Evolutionary conservation across 2,329 filamentous ascomycete species (phyloP), one percentile per base, ranked within the genome.

Genomic region (Monosporascus ibericus): DNA sequence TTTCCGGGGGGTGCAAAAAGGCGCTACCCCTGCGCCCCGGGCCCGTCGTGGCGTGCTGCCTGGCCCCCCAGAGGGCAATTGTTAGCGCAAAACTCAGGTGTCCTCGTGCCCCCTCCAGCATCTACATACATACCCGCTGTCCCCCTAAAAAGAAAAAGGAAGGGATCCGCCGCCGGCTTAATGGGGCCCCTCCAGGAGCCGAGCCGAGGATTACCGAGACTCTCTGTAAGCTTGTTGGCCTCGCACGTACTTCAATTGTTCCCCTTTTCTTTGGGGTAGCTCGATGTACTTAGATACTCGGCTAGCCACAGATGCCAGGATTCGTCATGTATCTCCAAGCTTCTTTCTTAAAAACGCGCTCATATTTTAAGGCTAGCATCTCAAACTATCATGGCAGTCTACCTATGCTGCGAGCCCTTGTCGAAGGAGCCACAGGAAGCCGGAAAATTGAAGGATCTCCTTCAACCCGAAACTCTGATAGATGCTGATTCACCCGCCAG

Each of bases 191-290:
- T 52, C 50, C 49, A 48, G 52, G 34, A 48, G 52, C 55, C 55
- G 54, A 65, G 60, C 63, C 63, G 63, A 66, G 48, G 62, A 25
- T 65, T 66, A 58, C 63, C 63, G 63, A 65, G 55, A 34, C 52
- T 56, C 52, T 52, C 50, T 56, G 55, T 15, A 18, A 38, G 27
- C 30, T 38, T 30, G 20, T 22, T 40, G 17, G 24, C n/a, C 14
- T 40, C 48, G 48, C 48, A 17, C 30, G 11, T 27, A 44, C 25
- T 27, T 44, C 24, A 44, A 44, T 14, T 34, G 4, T 34, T 11
- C 30, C 30, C 30, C 30, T 34, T 34, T 34, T 34, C 30, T 11
- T 30, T 34, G 30, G 30, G 11, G 9, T 14, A 5, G 11, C 30
- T 30, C 30, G 30, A 14, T 34, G 30, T 14, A 34, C 30, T 34